phyloP scores from a whole-genome alignment of 2,329 filamentous ascomycete genomes.

The Pyricularia grisea region DNA sequence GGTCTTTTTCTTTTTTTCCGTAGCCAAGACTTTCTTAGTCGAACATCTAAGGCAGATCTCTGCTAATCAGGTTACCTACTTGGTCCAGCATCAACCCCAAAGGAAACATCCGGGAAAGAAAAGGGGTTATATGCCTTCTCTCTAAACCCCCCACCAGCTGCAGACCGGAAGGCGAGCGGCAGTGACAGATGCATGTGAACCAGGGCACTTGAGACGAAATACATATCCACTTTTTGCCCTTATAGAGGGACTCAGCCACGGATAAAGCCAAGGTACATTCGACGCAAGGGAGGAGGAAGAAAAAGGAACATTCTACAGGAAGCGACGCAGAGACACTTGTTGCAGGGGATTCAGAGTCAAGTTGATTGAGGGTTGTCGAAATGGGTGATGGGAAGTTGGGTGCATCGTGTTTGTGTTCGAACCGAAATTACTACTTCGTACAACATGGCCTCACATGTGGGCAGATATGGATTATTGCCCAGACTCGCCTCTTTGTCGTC shows the following conservation, averaged over 20 bases:
- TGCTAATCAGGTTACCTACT: background rate
- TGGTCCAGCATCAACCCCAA: background rate
- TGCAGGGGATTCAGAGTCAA: background rate
- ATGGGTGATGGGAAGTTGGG: background rate
- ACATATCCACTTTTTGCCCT: background rate
- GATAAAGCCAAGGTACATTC: background rate
- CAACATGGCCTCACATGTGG: background rate
- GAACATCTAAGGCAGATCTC: background rate
- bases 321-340: background rate
- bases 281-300: background rate
- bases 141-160: background rate
- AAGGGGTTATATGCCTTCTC: background rate
- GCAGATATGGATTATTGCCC: background rate
- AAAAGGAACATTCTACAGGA: background rate
- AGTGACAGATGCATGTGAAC: conserved; percentile 2
- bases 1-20: background rate
- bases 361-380: background rate
- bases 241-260: background rate
- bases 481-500: background rate
- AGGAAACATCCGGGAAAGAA: background rate
- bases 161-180: conserved; percentile 4
- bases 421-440: background rate
- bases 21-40: background rate
- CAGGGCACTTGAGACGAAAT: conserved; percentile 3
- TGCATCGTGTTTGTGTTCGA: background rate